Percentiles rank a stretch among this genome's conserved stretches.
phyloP scores from a whole-genome alignment of 2,329 filamentous ascomycete species.

The Epicoccum sorghinum region DNA sequence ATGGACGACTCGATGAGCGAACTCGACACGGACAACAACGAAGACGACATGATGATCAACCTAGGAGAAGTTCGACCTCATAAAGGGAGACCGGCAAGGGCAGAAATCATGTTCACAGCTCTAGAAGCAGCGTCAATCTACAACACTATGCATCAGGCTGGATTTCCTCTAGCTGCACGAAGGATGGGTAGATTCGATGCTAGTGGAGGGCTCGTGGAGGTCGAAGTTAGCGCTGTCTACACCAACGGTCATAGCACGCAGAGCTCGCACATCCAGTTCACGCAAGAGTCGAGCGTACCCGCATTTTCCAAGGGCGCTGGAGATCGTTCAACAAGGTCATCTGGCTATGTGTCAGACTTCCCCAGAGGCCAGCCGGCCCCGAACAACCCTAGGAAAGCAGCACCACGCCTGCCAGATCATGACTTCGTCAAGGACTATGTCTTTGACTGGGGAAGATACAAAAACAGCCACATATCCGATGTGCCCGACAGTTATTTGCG shows the following conservation, averaged over 20 bases:
- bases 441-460: slow-evolving; percentile 27
- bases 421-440: slow-evolving; percentile 27
- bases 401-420: slow-evolving; percentile 14
- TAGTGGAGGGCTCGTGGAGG: slow-evolving; percentile 13
- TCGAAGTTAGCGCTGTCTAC: slow-evolving; percentile 7
- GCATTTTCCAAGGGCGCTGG: neutral
- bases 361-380: slow-evolving; percentile 19
- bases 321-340: slow-evolving; percentile 6
- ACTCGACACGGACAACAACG: slow-evolving; percentile 20
- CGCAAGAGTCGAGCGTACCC: neutral
- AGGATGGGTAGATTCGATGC: slow-evolving; percentile 20
- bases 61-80: slow-evolving; percentile 19
- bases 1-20: slow-evolving; percentile 15
- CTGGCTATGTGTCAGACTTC: slow-evolving; percentile 10
- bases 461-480: slow-evolving; percentile 24
- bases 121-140: slow-evolving; percentile 26
- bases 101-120: slow-evolving; percentile 30
- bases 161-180: slow-evolving; percentile 22
- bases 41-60: slow-evolving; percentile 32
- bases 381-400: slow-evolving; percentile 9
- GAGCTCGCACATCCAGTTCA: slow-evolving; percentile 5
- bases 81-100: slow-evolving; percentile 3
- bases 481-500: slow-evolving; percentile 30
- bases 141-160: slow-evolving; percentile 15
- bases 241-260: neutral